phyloP scores from a whole-genome alignment of 345 rosid genomes.

The Arabis hirsuta region DNA sequence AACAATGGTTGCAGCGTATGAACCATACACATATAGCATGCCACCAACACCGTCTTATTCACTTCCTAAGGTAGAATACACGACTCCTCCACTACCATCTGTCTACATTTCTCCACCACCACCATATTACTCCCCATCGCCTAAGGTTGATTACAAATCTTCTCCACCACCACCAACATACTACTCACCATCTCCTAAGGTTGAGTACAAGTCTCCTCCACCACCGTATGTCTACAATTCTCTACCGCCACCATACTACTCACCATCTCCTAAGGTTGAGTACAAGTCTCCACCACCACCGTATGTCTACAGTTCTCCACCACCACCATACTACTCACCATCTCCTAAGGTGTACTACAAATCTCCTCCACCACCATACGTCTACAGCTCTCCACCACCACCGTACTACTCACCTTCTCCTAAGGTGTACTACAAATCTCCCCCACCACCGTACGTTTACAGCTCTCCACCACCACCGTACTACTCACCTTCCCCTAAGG shows the following conservation, averaged over 20 bases:
- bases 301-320: conserved; percentile 18
- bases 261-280: conserved; percentile 3
- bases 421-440: background rate
- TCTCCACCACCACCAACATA: conserved; percentile 9
- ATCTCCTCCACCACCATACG: conserved; percentile 23
- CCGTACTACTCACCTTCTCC: conserved; percentile 5
- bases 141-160: conserved; percentile 1
- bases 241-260: conserved; percentile 14
- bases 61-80: conserved; percentile 7
- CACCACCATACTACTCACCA: conserved; percentile 17
- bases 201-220: conserved; percentile 13
- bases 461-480: conserved; percentile 25
- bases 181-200: background rate
- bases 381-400: conserved; percentile 17
- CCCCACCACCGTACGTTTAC: conserved; percentile 26
- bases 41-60: conserved; percentile 32
- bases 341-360: conserved; percentile 1
- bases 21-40: conserved; percentile 14
- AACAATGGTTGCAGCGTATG: conserved; percentile 28
- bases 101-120: conserved; percentile 17
- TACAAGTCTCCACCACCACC: conserved; percentile 31
- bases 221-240: background rate
- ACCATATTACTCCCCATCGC: conserved; percentile 3
- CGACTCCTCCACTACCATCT: conserved; percentile 21
- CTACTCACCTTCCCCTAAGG: conserved; percentile 7